Evolutionary conservation across 257 asterid species (phyloP).

Genomic region (Jasminum sambac): DNA sequence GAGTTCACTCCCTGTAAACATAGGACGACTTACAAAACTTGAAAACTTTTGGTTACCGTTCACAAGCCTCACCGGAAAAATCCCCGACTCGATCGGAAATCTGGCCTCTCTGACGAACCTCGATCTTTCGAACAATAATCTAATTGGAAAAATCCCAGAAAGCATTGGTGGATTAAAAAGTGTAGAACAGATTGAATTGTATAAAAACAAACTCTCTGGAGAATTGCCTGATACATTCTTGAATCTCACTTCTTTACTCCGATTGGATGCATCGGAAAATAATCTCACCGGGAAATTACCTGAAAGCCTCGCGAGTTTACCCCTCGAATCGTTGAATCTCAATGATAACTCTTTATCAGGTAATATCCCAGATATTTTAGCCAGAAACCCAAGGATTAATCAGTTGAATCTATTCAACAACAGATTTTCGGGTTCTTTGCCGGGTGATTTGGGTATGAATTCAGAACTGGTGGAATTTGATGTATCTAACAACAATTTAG

Average conservation of each 20-base stretch:
- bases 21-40: constrained; percentile 66
- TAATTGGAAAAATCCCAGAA: constrained; percentile 62
- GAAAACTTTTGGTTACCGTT: constrained; percentile 34
- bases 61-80: constrained; percentile 49
- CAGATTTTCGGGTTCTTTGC: constrained; percentile 57
- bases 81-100: constrained; percentile 62
- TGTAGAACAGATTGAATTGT: constrained; percentile 54
- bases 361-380: constrained; percentile 53
- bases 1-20: constrained; percentile 50
- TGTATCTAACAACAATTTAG: constrained; percentile 57
- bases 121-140: constrained; percentile 55
- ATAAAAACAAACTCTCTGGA: constrained; percentile 54
- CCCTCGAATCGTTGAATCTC: constrained; percentile 50
- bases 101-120: constrained; percentile 45
- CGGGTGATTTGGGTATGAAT: constrained; percentile 55
- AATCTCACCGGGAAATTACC: constrained; percentile 69
- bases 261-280: constrained; percentile 68
- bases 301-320: constrained; percentile 49
- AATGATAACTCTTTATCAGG: constrained; percentile 66
- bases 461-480: constrained; percentile 68
- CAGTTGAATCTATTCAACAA: constrained; percentile 62
- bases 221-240: constrained; percentile 67
- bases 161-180: constrained; percentile 50
- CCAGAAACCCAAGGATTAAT: constrained; percentile 41
- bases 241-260: constrained; percentile 44